Evolutionary conservation across 805 yeast genomes (phyloP).

Genomic region (Barnettozyma vustinii): DNA sequence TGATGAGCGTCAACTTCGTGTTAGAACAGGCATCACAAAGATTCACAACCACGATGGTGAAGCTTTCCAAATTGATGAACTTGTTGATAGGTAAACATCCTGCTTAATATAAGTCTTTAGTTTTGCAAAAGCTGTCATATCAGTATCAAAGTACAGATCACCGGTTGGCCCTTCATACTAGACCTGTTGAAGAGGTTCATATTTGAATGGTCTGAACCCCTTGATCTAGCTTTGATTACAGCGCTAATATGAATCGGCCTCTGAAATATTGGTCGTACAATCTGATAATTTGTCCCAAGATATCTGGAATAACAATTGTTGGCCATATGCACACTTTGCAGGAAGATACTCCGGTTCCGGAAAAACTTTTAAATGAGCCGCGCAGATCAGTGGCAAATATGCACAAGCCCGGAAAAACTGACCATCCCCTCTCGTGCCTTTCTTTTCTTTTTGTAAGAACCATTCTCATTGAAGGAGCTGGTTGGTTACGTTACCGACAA

Average conservation of each 20-base stretch:
- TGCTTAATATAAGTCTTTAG: neutral
- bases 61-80: conserved; percentile 17
- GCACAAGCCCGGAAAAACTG: neutral
- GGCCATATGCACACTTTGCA: neutral
- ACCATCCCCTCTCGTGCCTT: neutral
- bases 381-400: neutral
- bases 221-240: too few species aligned
- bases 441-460: neutral
- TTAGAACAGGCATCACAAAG: conserved; percentile 34
- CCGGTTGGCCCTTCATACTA: too few species aligned
- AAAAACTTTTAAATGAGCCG: neutral
- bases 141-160: too few species aligned
- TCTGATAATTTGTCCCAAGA: neutral
- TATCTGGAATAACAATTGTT: too few species aligned
- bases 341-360: neutral
- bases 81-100: neutral
- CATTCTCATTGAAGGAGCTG: neutral
- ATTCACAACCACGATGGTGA: conserved; percentile 36
- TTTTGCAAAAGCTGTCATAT: too few species aligned
- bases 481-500: neutral
- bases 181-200: too few species aligned
- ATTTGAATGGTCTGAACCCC: too few species aligned
- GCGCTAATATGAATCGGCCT: neutral
- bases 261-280: too few species aligned
- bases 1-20: conserved; percentile 27